A percentile compares a stretch with the other conserved stretches of the same genome.
Evolutionary conservation across 1,284 basidiomycete genomes (phyloP).

Genomic region (Ustilago cynodontis): DNA sequence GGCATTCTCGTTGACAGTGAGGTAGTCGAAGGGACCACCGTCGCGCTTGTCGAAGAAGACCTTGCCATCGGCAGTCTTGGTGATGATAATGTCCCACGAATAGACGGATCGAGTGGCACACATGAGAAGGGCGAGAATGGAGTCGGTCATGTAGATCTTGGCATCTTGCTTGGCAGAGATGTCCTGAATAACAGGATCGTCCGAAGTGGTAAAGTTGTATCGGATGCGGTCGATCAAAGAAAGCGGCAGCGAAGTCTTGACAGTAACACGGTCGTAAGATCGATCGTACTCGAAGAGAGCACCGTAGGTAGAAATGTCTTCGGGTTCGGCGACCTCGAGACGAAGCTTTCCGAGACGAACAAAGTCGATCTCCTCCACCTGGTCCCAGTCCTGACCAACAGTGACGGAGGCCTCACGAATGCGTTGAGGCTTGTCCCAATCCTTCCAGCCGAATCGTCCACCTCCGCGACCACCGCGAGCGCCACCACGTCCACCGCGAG

Average conservation of each 20-base stretch:
- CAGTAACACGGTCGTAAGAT: conserved; percentile 91
- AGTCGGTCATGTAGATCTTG: conserved; percentile 95
- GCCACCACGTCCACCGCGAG: conserved; percentile 71
- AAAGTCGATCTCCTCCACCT: conserved; percentile 98
- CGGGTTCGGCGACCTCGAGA: conserved; percentile 78
- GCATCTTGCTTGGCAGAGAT: conserved; percentile 72
- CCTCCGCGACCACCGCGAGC: conserved; percentile 54
- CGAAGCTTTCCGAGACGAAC: conserved; percentile 89
- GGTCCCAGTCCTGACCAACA: conserved; percentile 89
- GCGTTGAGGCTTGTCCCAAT: conserved; percentile 92
- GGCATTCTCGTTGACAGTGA: conserved; percentile 99
- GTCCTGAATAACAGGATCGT: conserved; percentile 78
- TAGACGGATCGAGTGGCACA: conserved; percentile 93
- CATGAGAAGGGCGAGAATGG: conserved; percentile 96
- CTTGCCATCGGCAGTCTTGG: conserved; percentile 86
- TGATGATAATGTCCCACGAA: conserved; percentile 98
- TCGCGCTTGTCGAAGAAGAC: conserved; percentile 95
- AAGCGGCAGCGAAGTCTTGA: conserved; percentile 86
- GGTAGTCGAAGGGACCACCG: conserved; percentile 93
- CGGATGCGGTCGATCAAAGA: conserved; percentile 94
- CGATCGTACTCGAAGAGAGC: conserved; percentile 94
- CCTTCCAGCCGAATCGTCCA: conserved; percentile 84
- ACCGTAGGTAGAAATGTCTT: conserved; percentile 79
- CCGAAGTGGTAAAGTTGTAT: conserved; percentile 96
- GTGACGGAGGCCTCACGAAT: conserved; percentile 93